phyloP scores from a whole-genome alignment of 2,329 filamentous ascomycete species.

The Aspergillus novofumigatus region DNA sequence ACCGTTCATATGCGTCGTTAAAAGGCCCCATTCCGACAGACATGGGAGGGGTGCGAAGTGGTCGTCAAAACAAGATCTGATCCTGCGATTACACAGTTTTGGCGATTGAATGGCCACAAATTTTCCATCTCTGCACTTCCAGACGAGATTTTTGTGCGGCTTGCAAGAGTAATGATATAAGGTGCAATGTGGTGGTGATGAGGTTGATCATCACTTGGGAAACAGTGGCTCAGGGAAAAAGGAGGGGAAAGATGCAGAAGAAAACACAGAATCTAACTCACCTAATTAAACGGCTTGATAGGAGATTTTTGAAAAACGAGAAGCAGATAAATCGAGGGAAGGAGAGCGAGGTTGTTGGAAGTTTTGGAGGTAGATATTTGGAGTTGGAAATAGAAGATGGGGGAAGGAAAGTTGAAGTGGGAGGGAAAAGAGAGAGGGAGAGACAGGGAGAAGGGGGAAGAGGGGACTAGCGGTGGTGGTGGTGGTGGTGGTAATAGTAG shows the following conservation, averaged over 20 bases:
- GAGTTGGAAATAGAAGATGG: constrained; percentile 7
- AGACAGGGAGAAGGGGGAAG: constrained; percentile 15
- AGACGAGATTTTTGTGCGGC: neutral
- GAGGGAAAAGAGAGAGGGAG: constrained; percentile 11
- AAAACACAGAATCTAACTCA: constrained; percentile 1
- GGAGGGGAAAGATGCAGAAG: constrained; percentile 2
- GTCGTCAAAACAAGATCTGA: neutral
- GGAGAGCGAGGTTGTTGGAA: constrained; percentile 1
- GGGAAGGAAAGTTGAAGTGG: constrained; percentile 3
- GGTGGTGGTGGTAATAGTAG: neutral
- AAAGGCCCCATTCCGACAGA: neutral
- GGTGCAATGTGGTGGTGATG: neutral
- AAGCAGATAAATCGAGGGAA: neutral
- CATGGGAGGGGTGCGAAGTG: neutral
- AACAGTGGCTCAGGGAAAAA: neutral
- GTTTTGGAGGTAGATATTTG: neutral
- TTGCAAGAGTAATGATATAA: neutral
- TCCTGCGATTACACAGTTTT: neutral
- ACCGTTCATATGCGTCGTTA: neutral
- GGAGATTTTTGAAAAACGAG: neutral
- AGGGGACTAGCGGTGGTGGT: constrained; percentile 7
- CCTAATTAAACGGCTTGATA: neutral
- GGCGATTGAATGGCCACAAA: neutral
- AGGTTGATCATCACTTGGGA: neutral
- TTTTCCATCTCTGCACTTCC: neutral